These are phyloP conservation scores for Russula vinacea DNA, from an alignment of 768 basidiomycete genomes.

Conservation along the genomic window DNA sequence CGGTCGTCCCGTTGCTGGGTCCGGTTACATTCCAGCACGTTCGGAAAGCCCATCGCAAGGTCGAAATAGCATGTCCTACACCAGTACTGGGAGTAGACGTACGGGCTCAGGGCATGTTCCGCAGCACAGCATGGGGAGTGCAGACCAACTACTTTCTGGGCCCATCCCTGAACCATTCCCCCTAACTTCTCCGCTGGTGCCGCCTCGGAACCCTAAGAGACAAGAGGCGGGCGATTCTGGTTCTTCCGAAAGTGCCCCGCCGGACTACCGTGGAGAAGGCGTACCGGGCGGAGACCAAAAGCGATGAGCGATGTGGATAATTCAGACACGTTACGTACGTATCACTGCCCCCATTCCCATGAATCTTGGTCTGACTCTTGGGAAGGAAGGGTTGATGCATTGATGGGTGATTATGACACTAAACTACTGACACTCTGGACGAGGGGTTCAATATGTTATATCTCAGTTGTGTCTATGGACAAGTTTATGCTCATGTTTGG, in stretches of 20 bases:
- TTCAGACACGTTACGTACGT: slow-evolving; percentile 19
- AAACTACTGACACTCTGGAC: neutral
- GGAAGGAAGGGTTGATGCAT: neutral
- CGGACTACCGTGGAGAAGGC: slow-evolving; percentile 5
- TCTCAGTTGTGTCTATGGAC: neutral
- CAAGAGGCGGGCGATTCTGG: neutral
- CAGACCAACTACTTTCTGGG: slow-evolving; percentile 54
- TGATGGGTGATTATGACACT: neutral
- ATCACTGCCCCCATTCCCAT: neutral
- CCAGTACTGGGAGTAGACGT: slow-evolving; percentile 33
- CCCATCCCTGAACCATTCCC: slow-evolving; percentile 1
- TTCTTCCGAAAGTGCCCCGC: neutral
- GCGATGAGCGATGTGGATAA: slow-evolving; percentile 7
- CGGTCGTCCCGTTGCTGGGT: slow-evolving; percentile 32
- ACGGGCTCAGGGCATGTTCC: slow-evolving; percentile 41
- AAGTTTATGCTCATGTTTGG: neutral
- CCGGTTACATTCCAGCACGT: slow-evolving; percentile 47
- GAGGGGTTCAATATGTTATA: neutral
- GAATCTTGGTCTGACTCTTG: neutral
- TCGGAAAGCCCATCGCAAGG: slow-evolving; percentile 47
- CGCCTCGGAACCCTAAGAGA: slow-evolving; percentile 25
- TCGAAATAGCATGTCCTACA: slow-evolving; percentile 30
- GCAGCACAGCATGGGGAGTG: slow-evolving; percentile 54
- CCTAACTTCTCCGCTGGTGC: slow-evolving; percentile 6
- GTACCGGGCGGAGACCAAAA: slow-evolving; percentile 1